Evolutionary conservation across 352 stramenopile species (phyloP).

Genomic region (Blastocystis sp.): DNA sequence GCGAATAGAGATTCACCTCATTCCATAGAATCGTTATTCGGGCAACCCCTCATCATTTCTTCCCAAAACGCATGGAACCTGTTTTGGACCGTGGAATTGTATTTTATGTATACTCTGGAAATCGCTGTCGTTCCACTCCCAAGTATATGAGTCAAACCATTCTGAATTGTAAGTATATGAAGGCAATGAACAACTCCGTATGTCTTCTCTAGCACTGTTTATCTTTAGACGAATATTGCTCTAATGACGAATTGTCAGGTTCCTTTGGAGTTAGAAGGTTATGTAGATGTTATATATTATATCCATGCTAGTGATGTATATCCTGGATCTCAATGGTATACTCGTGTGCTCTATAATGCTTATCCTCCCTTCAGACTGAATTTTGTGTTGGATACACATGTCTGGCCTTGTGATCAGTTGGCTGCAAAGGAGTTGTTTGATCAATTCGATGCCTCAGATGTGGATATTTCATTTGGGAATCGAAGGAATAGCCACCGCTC

Average conservation of each 20-base stretch:
- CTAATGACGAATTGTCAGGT: neutral
- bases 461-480: neutral
- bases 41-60: neutral
- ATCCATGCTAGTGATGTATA: neutral
- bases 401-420: neutral
- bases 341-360: slow-evolving; percentile 3
- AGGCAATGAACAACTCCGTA: neutral
- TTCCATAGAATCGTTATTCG: neutral
- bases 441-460: neutral
- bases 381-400: neutral
- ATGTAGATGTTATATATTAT: neutral
- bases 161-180: neutral
- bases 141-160: neutral
- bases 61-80: neutral
- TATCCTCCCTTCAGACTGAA: slow-evolving; percentile 23
- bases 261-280: neutral
- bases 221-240: neutral
- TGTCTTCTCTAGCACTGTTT: too few species aligned
- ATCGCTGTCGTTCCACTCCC: neutral
- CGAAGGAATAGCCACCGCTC: neutral
- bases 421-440: neutral
- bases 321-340: neutral
- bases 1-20: neutral
- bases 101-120: neutral
- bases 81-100: neutral